Base-by-base conservation (phyloP, 805 yeast genomes). In the Kodamaea sagamina region DNA sequence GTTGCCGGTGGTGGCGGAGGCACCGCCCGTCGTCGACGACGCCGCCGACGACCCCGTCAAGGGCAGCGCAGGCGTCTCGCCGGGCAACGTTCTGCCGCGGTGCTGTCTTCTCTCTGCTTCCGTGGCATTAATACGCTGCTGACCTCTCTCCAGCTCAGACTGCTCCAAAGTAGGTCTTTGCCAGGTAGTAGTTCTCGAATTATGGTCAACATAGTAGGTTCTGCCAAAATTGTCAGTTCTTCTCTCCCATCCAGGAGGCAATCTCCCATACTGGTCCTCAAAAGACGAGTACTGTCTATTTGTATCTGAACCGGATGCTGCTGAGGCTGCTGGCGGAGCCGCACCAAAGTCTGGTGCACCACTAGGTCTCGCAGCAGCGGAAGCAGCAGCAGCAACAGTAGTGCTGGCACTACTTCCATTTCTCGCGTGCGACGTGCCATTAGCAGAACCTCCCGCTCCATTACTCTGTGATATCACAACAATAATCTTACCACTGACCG, bases 221-320 rank as follows among this genome's bases (percentile, higher is more conserved):
- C 99, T 81, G 21, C 99, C 99, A 58, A 89, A 87, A 64, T 89
- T 89, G 65, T 93, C 99, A 1, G 98, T 90, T 68, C 99, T 80
- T 55, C 99, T 82, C 67, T 93, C 99, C 98, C 99, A 93, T 3
- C 99, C 99, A 5, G 97, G 89, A 3, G 99, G 99, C 53, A 93
- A 75, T 60, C 97, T 77, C 32, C 99, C 99, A 56, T 82, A 81
- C 64, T 92, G 98, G 68, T 93, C 99, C 67, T 93, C 99, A 63
- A 93, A 93, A 1, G 98, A 88, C 4, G 96, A 86, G 55, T 83
- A 84, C 58, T 84, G 95, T 57, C 89, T 79, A 52, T 67, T 66
- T 5, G 58, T 44, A 15, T 46, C 24, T 7, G 48, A 19, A n/a
- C 47, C 34, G 13, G 50, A 25, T 4, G 50, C 43, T 2, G 54